Conservation (phyloP, 2,329 filamentous ascomycete species). For the Macrophomina tecta region DNA sequence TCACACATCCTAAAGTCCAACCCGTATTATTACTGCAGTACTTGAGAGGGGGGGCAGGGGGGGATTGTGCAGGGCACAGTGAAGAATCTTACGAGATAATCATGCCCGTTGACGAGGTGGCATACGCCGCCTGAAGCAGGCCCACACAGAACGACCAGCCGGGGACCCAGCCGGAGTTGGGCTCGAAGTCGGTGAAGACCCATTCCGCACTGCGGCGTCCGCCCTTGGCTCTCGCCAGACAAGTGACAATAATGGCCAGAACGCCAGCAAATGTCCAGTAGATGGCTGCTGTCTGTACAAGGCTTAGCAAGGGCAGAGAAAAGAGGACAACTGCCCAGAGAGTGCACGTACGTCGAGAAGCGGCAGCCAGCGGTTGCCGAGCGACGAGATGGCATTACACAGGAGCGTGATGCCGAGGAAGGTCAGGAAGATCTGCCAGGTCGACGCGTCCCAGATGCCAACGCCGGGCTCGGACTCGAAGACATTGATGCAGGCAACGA, state of each 20-base stretch:
- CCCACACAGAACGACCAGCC: constrained; percentile 79
- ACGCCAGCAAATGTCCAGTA: constrained; percentile 77
- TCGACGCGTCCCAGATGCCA: constrained; percentile 51
- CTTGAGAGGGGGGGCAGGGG: not conserved
- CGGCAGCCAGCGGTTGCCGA: constrained; percentile 61
- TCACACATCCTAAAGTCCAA: constrained; percentile 68
- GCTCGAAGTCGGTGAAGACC: constrained; percentile 73
- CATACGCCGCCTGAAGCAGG: constrained; percentile 74
- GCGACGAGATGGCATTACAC: constrained; percentile 58
- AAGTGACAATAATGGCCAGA: constrained; percentile 67
- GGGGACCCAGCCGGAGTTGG: constrained; percentile 70
- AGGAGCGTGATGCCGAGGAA: constrained; percentile 58
- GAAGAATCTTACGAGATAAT: constrained; percentile 68
- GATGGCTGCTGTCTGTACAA: constrained; percentile 68
- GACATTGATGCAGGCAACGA: constrained; percentile 62
- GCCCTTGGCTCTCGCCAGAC: constrained; percentile 70
- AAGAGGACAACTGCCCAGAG: not conserved
- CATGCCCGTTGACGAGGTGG: constrained; percentile 79
- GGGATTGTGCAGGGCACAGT: constrained; percentile 32
- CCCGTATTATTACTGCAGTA: not conserved
- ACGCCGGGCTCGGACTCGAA: constrained; percentile 56
- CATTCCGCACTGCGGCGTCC: constrained; percentile 68
- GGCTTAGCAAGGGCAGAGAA: not conserved
- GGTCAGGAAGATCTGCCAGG: constrained; percentile 56
- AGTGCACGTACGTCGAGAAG: constrained; percentile 67